Base-by-base conservation (phyloP, 2,329 filamentous ascomycete species). In the Colletotrichum chrysophilum region DNA sequence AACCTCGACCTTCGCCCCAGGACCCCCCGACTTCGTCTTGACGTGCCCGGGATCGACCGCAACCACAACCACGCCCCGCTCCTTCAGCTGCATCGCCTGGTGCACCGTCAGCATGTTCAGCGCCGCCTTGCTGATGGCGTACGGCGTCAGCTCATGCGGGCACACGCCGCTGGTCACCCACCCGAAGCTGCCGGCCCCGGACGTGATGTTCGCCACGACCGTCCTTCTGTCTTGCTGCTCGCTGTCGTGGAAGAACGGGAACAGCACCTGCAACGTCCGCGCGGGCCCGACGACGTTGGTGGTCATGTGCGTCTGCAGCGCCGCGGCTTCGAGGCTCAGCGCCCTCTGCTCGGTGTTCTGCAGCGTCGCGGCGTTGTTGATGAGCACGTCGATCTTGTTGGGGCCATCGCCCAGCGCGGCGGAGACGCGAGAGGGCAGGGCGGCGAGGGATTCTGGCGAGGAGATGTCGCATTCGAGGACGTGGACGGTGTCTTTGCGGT, bases 251-350 rank as follows among this genome's bases (percentile, higher is more conserved):
- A 55, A 84, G 79, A 52, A 82, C 36, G 79, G 79, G 2, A 82
- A 76, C 66, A 89, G 76, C 2, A 82, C 81, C 78, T 88, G 82
- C 0, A 87, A 83, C 8, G 85, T 82, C 72, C 87, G 87, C 2
- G 87, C 87, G 0, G 88, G 88, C 0, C 88, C 88, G 21, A 88
- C 70, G 5, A 89, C 87, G 70, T 89, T 89, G 77, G 84, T 80
- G 30, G 82, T 79, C 66, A 89, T 85, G 65, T 88, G 85, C n/a
- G 83, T 78, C 3, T 81, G 55, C 32, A 89, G 77, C 3, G 81
- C 83, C 1, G 81, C 80, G 0, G 84, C 78, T 12, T 83, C 83
- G 2, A 89, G 82, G 1, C 80, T 83, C 21, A 88, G 78, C 26
- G 82, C 83, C 18, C 80, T 86, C 66, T 88, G 83, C 10, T 78